phyloP scores from a whole-genome alignment of 2,329 filamentous ascomycete genomes.

The Ascochyta clinopodiicola region DNA sequence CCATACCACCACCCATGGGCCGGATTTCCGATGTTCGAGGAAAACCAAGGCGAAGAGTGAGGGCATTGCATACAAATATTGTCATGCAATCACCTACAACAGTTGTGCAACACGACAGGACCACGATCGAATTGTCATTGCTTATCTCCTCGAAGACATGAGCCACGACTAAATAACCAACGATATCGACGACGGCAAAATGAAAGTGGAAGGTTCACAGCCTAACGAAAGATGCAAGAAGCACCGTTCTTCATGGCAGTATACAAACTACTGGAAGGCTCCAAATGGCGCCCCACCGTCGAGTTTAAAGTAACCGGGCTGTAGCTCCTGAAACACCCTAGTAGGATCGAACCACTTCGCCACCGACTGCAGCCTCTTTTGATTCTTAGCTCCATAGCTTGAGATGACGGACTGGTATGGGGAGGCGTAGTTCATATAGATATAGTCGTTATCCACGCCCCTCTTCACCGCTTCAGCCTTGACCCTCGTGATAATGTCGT shows the following conservation, averaged over 20 bases:
- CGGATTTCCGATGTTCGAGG: no score
- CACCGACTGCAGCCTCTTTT: slow-evolving; percentile 28
- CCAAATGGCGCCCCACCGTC: slow-evolving; percentile 30
- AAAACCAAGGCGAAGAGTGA: no score
- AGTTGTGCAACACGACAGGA: no score
- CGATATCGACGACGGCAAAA: no score
- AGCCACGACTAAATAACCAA: no score
- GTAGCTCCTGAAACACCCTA: slow-evolving; percentile 28
- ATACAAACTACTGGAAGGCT: neutral
- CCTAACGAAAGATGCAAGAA: no score
- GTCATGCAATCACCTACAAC: no score
- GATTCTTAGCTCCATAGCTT: slow-evolving; percentile 51
- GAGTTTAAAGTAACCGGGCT: slow-evolving; percentile 33
- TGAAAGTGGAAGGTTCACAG: no score
- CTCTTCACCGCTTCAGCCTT: slow-evolving; percentile 20
- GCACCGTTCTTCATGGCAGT: neutral
- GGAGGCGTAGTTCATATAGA: slow-evolving; percentile 59
- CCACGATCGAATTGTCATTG: no score
- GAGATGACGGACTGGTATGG: slow-evolving; percentile 51
- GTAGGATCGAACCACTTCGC: slow-evolving; percentile 25
- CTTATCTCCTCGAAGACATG: no score
- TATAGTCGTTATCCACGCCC: slow-evolving; percentile 25
- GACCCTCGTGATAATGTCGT: slow-evolving; percentile 24
- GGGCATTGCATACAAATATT: no score
- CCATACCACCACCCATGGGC: no score